A percentile compares a stretch with the other conserved stretches of the same genome.
Conservation (phyloP, 495 filamentous ascomycete species). For the Sphaerosporella brunnea region DNA sequence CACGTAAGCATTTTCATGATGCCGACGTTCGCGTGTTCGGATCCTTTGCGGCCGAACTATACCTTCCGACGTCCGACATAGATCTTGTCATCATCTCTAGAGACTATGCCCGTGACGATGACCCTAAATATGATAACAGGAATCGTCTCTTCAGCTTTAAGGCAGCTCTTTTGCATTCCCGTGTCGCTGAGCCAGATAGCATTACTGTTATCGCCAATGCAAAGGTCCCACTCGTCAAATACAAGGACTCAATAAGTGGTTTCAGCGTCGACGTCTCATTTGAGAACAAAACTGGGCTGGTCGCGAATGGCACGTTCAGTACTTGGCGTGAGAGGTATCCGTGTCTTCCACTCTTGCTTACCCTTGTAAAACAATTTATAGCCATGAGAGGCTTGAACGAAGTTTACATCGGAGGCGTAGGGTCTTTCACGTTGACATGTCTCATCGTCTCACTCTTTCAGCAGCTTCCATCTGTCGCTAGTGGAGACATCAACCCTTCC, state of each 20-base stretch:
- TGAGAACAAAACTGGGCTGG: constrained; percentile 67
- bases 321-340: constrained; percentile 63
- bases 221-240: constrained; percentile 88
- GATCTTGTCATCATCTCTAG: constrained; percentile 72
- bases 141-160: constrained; percentile 32
- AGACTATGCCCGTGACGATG: constrained; percentile 31
- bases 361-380: constrained; percentile 81
- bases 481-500: constrained; percentile 36
- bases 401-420: constrained; percentile 75
- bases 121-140: constrained; percentile 27
- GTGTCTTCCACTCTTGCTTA: constrained; percentile 63
- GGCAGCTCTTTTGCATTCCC: constrained; percentile 31
- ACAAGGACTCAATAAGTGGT: constrained; percentile 49
- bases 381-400: constrained; percentile 80
- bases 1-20: constrained; percentile 35
- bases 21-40: constrained; percentile 59
- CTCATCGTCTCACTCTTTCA: constrained; percentile 76
- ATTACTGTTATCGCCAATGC: constrained; percentile 52
- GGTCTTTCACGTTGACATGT: constrained; percentile 85
- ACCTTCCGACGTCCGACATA: constrained; percentile 83
- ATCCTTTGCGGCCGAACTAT: constrained; percentile 77
- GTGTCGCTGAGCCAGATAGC: constrained; percentile 34
- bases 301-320: constrained; percentile 60
- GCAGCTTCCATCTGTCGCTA: constrained; percentile 48
- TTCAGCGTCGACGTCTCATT: constrained; percentile 83